Evolutionary conservation across 139 green algal genomes (phyloP), one percentile per base, ranked within the genome.

Genomic region (Chlorella sorokiniana): DNA sequence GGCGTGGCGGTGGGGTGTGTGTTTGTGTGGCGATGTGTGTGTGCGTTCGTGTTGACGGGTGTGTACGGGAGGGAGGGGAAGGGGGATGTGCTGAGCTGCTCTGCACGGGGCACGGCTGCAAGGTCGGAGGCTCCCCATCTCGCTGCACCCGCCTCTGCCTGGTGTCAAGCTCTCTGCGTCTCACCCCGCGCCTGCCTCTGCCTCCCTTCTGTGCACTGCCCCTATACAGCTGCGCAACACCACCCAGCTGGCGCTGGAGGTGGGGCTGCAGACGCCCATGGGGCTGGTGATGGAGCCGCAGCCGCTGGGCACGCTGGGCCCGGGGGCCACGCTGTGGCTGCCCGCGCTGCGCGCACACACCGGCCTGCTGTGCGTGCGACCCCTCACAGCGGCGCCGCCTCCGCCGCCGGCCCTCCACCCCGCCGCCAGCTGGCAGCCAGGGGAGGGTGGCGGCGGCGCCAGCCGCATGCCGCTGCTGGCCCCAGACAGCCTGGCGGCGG

Each of bases 181-280:
- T 25, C 67, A 35, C 8, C 40, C 8, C 40, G 2, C n/a, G 40
- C 44, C 9, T 4, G 2, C 69, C 42, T 37, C 29, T 37, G 52
- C 40, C 40, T 52, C 69, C 69, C n/a, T 51, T 9, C 22, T 16
- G 1, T 37, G 7, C 27, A 41, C 9, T 0, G 1, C 27, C 33
- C 48, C n/a, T n/a, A n/a, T 64, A 52, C 70, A 86, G 64, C 73
- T 93, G 27, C 51, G 81, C 38, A 94, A 94, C 82, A 52, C 45
- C 31, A 91, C 76, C 22, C 64, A 61, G 9, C 41, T 89, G 27
- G 48, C 69, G 25, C 76, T 94, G 48, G 81, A 85, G 20, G 37
- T 91, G 3, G 90, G 91, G 6, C 69, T 81, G 35, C 81, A 69
- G 33, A 73, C 56, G 0, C 41, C 73, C 7, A 33, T 78, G 37